Base-by-base conservation (phyloP, 306 rosid species). In the Acmispon strigosus region DNA sequence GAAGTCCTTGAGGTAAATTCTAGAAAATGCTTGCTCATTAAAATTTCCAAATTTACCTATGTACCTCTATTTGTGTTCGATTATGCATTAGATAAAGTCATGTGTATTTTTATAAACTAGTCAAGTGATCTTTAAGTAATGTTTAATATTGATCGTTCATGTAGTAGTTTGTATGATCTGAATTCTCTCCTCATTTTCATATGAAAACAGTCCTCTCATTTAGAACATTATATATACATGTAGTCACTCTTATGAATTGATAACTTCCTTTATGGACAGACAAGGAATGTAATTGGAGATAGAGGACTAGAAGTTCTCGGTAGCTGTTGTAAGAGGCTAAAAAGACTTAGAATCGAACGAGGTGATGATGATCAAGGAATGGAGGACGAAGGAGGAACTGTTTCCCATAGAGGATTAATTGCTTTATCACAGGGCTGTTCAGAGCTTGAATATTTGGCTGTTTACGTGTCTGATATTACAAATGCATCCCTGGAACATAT, bases 261-360 rank as follows among this genome's bases (percentile, higher is more conserved):
- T 7, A 58, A 12, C 19, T 81, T 76, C 49, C 68, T 11, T 72
- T 24, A 52, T 82, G 76, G 48, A 66, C 94, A 93, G 98, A 76
- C 97, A 8, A 87, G 98, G 84, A 89, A 90, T 76, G 98, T 93
- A 36, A 87, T 93, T 60, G 98, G 98, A 59, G 97, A 93, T 52
- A 88, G 94, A 81, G 98, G 98, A 54, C 75, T 93, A 48, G 97
- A 88, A 79, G 92, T 90, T 72, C 90, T 93, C 44, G 90, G 87
- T 32, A 88, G 34, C 27, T 57, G 72, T 61, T 93, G 98, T 79
- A 88, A 72, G 87, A 84, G 45, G 78, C 81, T 93, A 20, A 90
- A 66, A 75, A 84, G 97, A 83, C 98, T 93, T 22, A 89, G 98
- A 78, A 93, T 93, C 16, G 98, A 93, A 75, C 81, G 96, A 27